Evolutionary conservation across 192 early-diverging fungal genomes (phyloP).

Genomic region (Coemansia sp.): DNA sequence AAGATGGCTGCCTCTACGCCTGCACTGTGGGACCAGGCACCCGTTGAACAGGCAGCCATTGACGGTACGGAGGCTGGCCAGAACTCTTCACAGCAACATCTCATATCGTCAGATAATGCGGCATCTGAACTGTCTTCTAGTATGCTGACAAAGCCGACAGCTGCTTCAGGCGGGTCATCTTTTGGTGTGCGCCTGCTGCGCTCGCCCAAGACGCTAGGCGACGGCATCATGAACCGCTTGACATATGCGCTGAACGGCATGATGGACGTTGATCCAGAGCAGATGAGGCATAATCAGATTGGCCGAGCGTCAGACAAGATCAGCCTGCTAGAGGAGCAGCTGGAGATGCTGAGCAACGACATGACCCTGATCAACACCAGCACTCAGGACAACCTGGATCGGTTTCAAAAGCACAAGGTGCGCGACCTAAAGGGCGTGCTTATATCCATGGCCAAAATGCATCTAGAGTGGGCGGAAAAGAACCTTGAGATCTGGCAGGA

Average conservation of each 20-base stretch:
- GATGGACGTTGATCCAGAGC: constrained; percentile 93
- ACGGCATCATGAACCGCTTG: constrained; percentile 51
- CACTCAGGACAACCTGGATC: constrained; percentile 85
- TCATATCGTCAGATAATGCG: background rate
- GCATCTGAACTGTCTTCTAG: background rate
- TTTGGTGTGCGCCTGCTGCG: constrained; percentile 40
- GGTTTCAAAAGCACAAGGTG: constrained; percentile 94
- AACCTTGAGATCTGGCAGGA: constrained; percentile 55
- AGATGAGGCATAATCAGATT: constrained; percentile 84
- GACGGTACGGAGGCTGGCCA: background rate
- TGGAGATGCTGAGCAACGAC: constrained; percentile 69
- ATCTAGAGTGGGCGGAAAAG: constrained; percentile 70
- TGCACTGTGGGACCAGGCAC: constrained; percentile 9
- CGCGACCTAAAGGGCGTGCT: constrained; percentile 79
- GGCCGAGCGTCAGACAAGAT: constrained; percentile 83
- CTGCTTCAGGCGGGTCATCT: constrained; percentile 9
- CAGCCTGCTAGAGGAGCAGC: constrained; percentile 71
- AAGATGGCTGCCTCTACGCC: constrained; percentile 44
- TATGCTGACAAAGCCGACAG: background rate
- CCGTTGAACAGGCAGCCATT: background rate
- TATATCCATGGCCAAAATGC: constrained; percentile 68
- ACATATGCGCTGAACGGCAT: constrained; percentile 79
- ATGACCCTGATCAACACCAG: constrained; percentile 73
- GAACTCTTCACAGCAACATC: background rate
- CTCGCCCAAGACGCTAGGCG: constrained; percentile 44